Conservation (phyloP, 495 filamentous ascomycete genomes). For the Penicillium silybi region DNA sequence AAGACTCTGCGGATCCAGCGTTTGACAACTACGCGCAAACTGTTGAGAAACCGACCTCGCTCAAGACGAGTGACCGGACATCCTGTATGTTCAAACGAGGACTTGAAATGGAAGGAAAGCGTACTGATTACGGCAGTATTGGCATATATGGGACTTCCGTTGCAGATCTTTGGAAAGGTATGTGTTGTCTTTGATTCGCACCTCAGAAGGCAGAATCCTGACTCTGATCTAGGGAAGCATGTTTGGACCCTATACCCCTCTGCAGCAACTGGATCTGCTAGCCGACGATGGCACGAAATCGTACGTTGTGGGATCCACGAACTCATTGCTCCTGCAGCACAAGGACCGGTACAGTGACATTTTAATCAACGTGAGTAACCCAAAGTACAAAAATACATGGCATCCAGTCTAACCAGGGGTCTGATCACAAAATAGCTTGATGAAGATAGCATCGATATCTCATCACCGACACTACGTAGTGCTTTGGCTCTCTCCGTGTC, state of each 20-base stretch:
- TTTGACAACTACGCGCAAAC: slow-evolving; percentile 77
- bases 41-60: slow-evolving; percentile 72
- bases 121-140: slow-evolving; percentile 54
- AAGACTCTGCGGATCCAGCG: slow-evolving; percentile 90
- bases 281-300: slow-evolving; percentile 95
- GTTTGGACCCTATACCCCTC: slow-evolving; percentile 93
- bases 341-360: slow-evolving; percentile 98
- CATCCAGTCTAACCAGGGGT: neutral
- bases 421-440: slow-evolving; percentile 56
- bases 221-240: slow-evolving; percentile 66
- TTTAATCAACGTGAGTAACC: slow-evolving; percentile 69
- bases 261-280: slow-evolving; percentile 92
- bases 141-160: slow-evolving; percentile 87
- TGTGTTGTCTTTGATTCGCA: neutral
- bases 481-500: slow-evolving; percentile 79
- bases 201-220: slow-evolving; percentile 10
- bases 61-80: slow-evolving; percentile 85
- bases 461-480: slow-evolving; percentile 68
- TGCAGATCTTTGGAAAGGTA: slow-evolving; percentile 95
- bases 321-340: slow-evolving; percentile 88
- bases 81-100: slow-evolving; percentile 51
- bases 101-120: neutral
- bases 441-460: slow-evolving; percentile 80
- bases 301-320: slow-evolving; percentile 95
- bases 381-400: neutral